Base-by-base conservation (phyloP, 2,329 filamentous ascomycete species). In the Elsinoe necatrix region DNA sequence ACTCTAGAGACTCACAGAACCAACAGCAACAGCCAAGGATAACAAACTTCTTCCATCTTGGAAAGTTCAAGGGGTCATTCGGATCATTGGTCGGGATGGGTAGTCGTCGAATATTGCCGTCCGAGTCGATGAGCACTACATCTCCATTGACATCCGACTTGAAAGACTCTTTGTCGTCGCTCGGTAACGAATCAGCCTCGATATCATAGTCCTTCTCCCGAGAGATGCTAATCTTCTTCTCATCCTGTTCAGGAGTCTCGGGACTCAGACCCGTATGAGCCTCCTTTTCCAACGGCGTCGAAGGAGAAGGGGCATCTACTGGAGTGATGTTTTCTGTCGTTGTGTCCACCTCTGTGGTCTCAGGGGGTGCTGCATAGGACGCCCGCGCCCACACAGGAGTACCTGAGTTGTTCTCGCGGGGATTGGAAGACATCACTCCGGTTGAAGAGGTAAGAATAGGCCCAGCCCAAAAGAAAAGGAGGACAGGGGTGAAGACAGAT, bases 21-120 rank as follows among this genome's bases (percentile, higher is more conserved):
- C 67, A 69, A 54, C 67, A 69, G 55, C 65, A 68, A 47, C 62
- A 62, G 7, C 64, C 43, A 9, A 69, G 61, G 20, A 68, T 64
- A 4, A 65, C 58, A 14, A 66, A 58, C 47, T 69, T 69, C 5
- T 62, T 62, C 63, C 61, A 65, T 54, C 62, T 64, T n/a, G 62
- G 54, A 21, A 68, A 57, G 59, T 68, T 69, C 16, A 69, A 59
- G 11, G 67, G 66, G 41, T 69, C 67, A 61, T 62, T 62, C 0
- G 59, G 55, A 14, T 60, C 58, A 23, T 57, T 42, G 9, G 63
- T 62, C 16, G 63, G 63, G 7, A 65, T 56, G 9, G 63, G 63
- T 7, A 64, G 61, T 8, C 61, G 59, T 20, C 62, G 60, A 14
- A 64, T 43, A 7, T 64, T 54, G 42, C 60, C 62, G 45, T 60